These are phyloP conservation scores for Diaporthe citrichinensis DNA, from an alignment of 2,329 filamentous ascomycete species.

Conservation along the genomic window DNA sequence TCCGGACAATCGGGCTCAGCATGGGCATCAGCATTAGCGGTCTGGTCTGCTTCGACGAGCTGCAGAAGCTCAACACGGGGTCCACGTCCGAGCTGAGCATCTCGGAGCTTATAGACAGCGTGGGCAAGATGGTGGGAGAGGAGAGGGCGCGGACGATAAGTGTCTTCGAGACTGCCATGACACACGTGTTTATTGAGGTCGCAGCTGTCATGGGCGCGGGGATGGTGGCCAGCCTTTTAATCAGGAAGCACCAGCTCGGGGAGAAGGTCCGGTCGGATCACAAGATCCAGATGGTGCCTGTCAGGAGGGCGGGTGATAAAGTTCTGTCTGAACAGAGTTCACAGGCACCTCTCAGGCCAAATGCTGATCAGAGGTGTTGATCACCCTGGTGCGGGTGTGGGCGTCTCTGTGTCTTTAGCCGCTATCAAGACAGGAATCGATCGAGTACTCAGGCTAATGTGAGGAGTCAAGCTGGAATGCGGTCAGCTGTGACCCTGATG, in stretches of 20 bases:
- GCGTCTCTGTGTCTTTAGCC: background rate
- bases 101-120: slow-evolving; percentile 6
- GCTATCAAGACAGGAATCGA: background rate
- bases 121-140: background rate
- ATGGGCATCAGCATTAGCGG: slow-evolving; percentile 38
- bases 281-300: slow-evolving; percentile 22
- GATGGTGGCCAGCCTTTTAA: slow-evolving; percentile 30
- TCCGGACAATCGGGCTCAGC: slow-evolving; percentile 34
- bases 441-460: background rate
- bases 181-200: slow-evolving; percentile 30
- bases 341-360: background rate
- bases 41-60: slow-evolving; percentile 34
- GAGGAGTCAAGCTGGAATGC: background rate
- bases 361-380: slow-evolving; percentile 12
- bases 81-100: slow-evolving; percentile 7
- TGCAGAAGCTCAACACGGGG: slow-evolving; percentile 14
- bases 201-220: slow-evolving; percentile 30
- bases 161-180: slow-evolving; percentile 27
- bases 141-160: slow-evolving; percentile 4
- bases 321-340: background rate
- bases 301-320: background rate
- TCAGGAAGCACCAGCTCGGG: slow-evolving; percentile 22
- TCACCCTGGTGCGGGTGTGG: background rate
- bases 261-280: slow-evolving; percentile 34
- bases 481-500: background rate